Percentiles rank a stretch among this genome's conserved stretches.
phyloP scores from a whole-genome alignment of 768 basidiomycete species.

The Suillus cothurnatus region DNA sequence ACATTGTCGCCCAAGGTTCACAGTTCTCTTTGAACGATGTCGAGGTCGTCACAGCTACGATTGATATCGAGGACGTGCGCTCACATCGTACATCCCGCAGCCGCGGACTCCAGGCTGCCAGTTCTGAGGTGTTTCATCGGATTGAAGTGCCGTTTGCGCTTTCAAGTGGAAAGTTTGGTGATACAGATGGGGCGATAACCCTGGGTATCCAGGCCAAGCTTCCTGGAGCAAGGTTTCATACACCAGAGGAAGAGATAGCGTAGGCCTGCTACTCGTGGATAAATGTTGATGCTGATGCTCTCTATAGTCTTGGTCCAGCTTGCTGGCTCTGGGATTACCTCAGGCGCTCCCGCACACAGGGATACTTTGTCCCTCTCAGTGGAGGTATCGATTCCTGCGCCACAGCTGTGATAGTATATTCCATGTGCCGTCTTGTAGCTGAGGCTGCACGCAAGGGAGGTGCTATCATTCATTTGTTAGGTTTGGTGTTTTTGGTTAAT shows the following conservation, averaged over 20 bases:
- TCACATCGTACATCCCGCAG: constrained; percentile 84
- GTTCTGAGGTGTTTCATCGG: constrained; percentile 73
- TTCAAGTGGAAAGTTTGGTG: constrained; percentile 73
- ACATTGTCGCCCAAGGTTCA: constrained; percentile 90
- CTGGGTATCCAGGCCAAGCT: constrained; percentile 50
- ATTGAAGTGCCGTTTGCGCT: constrained; percentile 82
- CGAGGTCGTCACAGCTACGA: constrained; percentile 93
- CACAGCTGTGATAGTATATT: constrained; percentile 92
- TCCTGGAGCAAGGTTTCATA: constrained; percentile 57
- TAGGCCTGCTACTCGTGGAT: constrained; percentile 42
- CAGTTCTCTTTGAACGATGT: constrained; percentile 97
- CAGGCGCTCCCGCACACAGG: constrained; percentile 88
- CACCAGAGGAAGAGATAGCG: constrained; percentile 97
- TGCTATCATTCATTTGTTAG: constrained; percentile 34
- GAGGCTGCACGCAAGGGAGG: constrained; percentile 77
- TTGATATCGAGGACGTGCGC: constrained; percentile 96
- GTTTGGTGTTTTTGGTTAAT: background rate
- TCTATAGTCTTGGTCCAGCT: constrained; percentile 84
- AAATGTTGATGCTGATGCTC: constrained; percentile 1
- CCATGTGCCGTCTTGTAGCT: constrained; percentile 91
- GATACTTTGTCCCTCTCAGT: constrained; percentile 93
- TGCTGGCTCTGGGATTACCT: constrained; percentile 99
- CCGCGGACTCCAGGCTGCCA: constrained; percentile 87
- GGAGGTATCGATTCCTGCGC: constrained; percentile 98
- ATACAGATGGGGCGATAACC: constrained; percentile 54